These are phyloP conservation scores for Amaranthus palmeri DNA, from an alignment of 148 eudicot genomes.

Conservation along the genomic window DNA sequence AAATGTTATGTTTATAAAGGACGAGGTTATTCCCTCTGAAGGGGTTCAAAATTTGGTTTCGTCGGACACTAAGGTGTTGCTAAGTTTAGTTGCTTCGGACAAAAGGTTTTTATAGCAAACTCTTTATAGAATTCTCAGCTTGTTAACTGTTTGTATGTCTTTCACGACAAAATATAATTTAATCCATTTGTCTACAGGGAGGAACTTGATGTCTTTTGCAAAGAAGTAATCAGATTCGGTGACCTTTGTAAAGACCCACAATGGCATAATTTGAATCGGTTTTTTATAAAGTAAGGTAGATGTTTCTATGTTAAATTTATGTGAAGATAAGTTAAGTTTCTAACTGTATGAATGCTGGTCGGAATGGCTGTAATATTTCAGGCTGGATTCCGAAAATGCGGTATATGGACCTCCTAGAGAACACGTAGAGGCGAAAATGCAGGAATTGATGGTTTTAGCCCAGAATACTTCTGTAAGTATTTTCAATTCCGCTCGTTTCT, in stretches of 20 bases:
- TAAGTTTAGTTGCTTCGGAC: conserved; percentile 75
- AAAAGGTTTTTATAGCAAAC: conserved; percentile 48
- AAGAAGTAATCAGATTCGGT: conserved; percentile 87
- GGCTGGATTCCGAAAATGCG: conserved; percentile 57
- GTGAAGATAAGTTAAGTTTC: conserved; percentile 6
- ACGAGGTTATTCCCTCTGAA: conserved; percentile 62
- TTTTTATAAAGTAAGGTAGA: conserved; percentile 65
- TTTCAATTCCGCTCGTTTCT: not conserved
- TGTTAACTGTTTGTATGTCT: not conserved
- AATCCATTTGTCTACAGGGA: conserved; percentile 45
- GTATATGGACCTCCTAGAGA: conserved; percentile 41
- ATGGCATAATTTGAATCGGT: conserved; percentile 83
- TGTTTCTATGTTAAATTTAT: conserved; percentile 10
- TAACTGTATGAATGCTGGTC: conserved; percentile 6
- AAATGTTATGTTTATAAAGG: conserved; percentile 50
- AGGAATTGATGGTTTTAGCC: conserved; percentile 60
- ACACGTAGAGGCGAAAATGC: conserved; percentile 68
- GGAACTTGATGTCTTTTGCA: conserved; percentile 68
- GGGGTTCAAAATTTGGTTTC: conserved; percentile 77
- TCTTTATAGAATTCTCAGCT: not conserved
- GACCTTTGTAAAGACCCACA: conserved; percentile 90
- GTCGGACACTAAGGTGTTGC: conserved; percentile 58
- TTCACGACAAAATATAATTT: not conserved
- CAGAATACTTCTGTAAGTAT: conserved; percentile 88
- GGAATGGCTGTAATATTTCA: conserved; percentile 33